These are phyloP conservation scores for Naganishia vaughanmartiniae DNA, from an alignment of 768 basidiomycete genomes.

Conservation along the genomic window DNA sequence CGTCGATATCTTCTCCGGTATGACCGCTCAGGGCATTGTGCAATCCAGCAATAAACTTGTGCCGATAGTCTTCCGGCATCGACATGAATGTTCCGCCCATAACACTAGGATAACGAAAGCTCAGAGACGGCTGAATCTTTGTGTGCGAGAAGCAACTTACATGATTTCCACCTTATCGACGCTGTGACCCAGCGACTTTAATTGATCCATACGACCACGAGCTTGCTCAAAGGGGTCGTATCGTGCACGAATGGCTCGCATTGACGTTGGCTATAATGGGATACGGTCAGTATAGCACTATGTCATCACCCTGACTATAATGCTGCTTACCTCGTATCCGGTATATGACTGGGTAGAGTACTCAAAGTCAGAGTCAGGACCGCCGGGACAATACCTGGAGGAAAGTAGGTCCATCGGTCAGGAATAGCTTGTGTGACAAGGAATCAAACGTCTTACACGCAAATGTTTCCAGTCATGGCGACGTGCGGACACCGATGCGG, in stretches of 20 bases:
- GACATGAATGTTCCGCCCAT: conserved; percentile 99
- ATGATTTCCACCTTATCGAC: conserved; percentile 81
- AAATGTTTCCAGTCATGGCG: conserved; percentile 99
- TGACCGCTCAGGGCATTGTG: conserved; percentile 96
- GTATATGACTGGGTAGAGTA: conserved; percentile 76
- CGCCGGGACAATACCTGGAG: conserved; percentile 89
- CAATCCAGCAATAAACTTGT: conserved; percentile 87
- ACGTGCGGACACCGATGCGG: conserved; percentile 99
- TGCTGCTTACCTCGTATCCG: conserved; percentile 51
- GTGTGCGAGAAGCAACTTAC: conserved; percentile 36
- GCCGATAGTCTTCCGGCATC: conserved; percentile 94
- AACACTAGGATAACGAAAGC: conserved; percentile 64
- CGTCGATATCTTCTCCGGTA: conserved; percentile 88
- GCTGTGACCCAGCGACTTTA: conserved; percentile 91
- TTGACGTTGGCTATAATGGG: conserved; percentile 86
- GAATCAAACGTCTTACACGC: conserved; percentile 65
- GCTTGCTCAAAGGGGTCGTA: conserved; percentile 98
- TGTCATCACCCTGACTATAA: neutral
- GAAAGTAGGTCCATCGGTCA: conserved; percentile 7
- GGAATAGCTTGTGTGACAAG: neutral
- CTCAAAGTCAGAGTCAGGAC: conserved; percentile 98
- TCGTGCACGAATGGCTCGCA: conserved; percentile 95
- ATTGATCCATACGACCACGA: conserved; percentile 87
- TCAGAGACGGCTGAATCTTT: neutral
- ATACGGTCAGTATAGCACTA: neutral